These are phyloP conservation scores for Marasmius tenuissimus DNA, from an alignment of 1,284 basidiomycete species.

Conservation along the genomic window DNA sequence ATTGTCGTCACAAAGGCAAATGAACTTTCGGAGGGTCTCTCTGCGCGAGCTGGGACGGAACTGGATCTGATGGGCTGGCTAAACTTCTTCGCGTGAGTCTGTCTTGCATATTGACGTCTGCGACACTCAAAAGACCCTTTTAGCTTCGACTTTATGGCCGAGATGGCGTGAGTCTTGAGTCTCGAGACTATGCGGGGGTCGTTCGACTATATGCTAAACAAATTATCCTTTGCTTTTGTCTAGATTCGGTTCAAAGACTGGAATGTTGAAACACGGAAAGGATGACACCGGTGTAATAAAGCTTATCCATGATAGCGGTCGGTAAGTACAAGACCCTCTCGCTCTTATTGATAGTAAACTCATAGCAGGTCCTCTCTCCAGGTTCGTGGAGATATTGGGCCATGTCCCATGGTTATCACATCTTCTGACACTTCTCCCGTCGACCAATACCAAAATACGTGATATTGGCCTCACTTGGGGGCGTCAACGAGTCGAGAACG, in stretches of 20 bases:
- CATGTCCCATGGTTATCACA: slow-evolving; percentile 36
- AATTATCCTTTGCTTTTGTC: no score
- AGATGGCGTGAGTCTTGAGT: slow-evolving; percentile 48
- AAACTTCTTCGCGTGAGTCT: no score
- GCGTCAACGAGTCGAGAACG: slow-evolving; percentile 24
- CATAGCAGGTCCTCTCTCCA: slow-evolving; percentile 9
- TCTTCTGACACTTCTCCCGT: slow-evolving; percentile 26
- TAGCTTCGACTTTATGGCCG: slow-evolving; percentile 66
- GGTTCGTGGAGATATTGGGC: slow-evolving; percentile 32
- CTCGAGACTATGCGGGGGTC: no score
- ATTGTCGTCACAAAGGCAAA: no score
- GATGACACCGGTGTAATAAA: slow-evolving; percentile 32
- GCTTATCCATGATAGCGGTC: slow-evolving; percentile 32
- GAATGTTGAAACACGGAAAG: slow-evolving; percentile 39
- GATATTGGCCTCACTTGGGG: slow-evolving; percentile 28
- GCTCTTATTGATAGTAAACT: not conserved
- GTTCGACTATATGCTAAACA: no score
- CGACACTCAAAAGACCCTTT: slow-evolving; percentile 26
- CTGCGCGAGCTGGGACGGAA: no score
- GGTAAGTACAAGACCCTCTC: slow-evolving; percentile 3
- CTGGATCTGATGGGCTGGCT: no score
- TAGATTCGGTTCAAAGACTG: slow-evolving; percentile 52
- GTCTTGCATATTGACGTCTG: slow-evolving; percentile 32
- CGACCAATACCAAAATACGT: slow-evolving; percentile 31
- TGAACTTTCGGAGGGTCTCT: no score